Conservation (phyloP, 2,329 filamentous ascomycete genomes). For the Exserohilum rostratum region DNA sequence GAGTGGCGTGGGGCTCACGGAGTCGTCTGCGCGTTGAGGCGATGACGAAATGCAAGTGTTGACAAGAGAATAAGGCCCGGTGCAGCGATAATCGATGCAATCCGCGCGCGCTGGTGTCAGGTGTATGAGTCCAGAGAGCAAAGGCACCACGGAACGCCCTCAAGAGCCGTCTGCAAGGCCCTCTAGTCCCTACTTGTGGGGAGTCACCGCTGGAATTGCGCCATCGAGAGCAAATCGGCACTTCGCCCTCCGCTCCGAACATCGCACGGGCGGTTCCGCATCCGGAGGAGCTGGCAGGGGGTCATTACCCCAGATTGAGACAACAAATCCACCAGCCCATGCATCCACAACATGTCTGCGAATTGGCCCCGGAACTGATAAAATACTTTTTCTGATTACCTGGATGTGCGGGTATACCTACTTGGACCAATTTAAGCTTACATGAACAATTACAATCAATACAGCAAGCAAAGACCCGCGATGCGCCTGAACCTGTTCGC, state of each 20-base stretch:
- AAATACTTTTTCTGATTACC: conserved; percentile 5
- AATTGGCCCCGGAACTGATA: background rate
- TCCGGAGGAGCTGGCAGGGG: conserved; percentile 9
- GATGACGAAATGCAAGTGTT: conserved; percentile 13
- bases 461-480: background rate
- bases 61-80: background rate
- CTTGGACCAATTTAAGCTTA: background rate
- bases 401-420: conserved; percentile 14
- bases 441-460: conserved; percentile 7
- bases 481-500: conserved; percentile 9
- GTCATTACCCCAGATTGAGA: conserved; percentile 28
- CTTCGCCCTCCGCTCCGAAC: conserved; percentile 29
- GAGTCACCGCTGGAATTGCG: conserved; percentile 47
- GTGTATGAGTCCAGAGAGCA: conserved; percentile 8
- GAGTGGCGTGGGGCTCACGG: conserved; percentile 14
- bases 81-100: background rate
- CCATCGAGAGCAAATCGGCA: conserved; percentile 38
- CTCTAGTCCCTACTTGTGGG: conserved; percentile 30
- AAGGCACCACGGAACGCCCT: conserved; percentile 10
- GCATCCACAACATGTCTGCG: background rate
- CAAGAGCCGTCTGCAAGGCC: conserved; percentile 31
- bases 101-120: background rate
- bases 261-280: conserved; percentile 15
- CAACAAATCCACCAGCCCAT: conserved; percentile 9
- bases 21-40: conserved; percentile 24